Evolutionary conservation across 441 rosid species (phyloP).

Genomic region (Codiaeum variegatum): DNA sequence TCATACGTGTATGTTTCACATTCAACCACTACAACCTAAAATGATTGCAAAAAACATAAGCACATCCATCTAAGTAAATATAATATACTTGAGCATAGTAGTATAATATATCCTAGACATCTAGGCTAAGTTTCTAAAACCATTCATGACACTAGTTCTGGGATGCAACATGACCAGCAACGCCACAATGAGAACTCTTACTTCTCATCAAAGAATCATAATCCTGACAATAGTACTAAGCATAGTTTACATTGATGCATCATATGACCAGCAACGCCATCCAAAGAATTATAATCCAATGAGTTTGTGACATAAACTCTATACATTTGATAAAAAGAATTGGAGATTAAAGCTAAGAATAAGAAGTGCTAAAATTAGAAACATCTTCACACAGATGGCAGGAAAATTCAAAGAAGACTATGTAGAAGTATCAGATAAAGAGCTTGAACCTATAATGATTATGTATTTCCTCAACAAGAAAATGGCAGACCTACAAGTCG

Average conservation of each 20-base stretch:
- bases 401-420: not conserved
- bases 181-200: no score
- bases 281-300: not conserved
- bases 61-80: not conserved
- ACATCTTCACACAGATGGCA: not conserved
- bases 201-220: no score
- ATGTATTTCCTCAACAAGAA: not conserved
- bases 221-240: not conserved
- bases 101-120: not conserved
- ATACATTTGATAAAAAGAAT: not conserved
- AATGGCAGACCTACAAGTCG: not conserved
- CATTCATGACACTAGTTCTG: not conserved
- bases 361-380: no score
- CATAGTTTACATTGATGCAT: not conserved
- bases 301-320: not conserved
- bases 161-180: no score
- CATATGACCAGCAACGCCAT: not conserved
- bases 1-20: constrained; percentile 86
- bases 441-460: not conserved
- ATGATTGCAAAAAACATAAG: not conserved
- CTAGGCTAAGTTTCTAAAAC: not conserved
- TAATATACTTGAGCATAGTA: not conserved
- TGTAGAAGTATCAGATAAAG: not conserved
- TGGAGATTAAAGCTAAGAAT: not conserved
- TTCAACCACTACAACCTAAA: constrained; percentile 73